phyloP scores from a whole-genome alignment of 768 basidiomycete species.

The Leucosporidium creatinivorum region DNA sequence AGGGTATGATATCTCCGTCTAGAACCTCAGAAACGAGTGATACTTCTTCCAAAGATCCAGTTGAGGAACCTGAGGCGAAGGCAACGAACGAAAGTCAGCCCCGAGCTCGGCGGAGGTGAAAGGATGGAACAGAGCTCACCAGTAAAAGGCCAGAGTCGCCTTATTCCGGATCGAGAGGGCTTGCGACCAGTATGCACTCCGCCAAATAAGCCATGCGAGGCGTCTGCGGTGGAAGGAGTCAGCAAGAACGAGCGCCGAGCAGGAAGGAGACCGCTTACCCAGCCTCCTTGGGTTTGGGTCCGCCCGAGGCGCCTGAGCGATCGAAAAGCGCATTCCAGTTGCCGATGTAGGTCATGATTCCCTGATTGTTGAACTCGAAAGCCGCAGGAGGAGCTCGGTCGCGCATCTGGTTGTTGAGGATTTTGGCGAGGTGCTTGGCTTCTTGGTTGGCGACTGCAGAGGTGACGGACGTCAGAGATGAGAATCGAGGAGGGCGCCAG shows the following conservation, averaged over 20 bases:
- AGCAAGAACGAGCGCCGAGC: neutral
- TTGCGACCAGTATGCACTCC: neutral
- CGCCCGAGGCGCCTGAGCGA: neutral
- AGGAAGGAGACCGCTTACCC: neutral
- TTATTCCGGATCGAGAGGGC: neutral
- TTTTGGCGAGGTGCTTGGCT: constrained; percentile 78
- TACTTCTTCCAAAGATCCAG: neutral
- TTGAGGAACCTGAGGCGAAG: neutral
- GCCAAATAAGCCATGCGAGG: neutral
- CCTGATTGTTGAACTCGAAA: constrained; percentile 57
- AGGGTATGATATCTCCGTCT: too few relatives aligned
- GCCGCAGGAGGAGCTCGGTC: constrained; percentile 42
- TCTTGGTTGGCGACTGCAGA: constrained; percentile 93
- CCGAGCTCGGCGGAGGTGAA: too few relatives aligned
- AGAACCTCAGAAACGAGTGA: neutral
- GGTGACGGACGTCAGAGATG: too few relatives aligned
- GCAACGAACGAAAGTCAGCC: too few relatives aligned
- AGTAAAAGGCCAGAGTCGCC: neutral
- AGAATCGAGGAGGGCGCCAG: neutral
- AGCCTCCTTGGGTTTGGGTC: neutral
- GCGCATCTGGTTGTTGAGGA: constrained; percentile 48
- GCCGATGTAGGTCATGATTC: neutral
- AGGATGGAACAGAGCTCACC: neutral
- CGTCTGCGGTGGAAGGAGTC: neutral
- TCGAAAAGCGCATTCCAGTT: neutral